Evolutionary conservation across 2,329 filamentous ascomycete genomes (phyloP), one percentile per base, ranked within the genome.

Genomic region (Hawksworthiomyces lignivorus): DNA sequence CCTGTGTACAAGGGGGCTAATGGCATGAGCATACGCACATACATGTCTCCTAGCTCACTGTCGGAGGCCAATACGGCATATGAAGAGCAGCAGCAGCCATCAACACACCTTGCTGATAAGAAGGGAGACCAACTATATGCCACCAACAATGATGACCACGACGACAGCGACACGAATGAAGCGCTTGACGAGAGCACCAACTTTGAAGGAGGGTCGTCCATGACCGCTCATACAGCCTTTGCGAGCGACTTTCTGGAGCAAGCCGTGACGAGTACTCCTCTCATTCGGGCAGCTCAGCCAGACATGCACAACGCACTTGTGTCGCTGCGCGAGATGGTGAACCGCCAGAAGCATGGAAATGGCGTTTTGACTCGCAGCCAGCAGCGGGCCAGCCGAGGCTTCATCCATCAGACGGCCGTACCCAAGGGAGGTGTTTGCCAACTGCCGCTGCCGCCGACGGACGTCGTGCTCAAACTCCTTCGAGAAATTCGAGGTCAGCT

Each of bases 191-290:
- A 32, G n/a, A 17, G 10, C 4, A 32, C n/a, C 30, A 32, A 11
- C 30, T 65, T 69, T 51, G 62, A 70, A 45, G 70, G 68, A n/a
- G 65, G 69, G 50, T 65, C 68, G 2, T 69, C 67, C 17, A 60
- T 74, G 33, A 59, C 68, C 4, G 67, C 67, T 5, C 70, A 74
- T 43, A 69, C 73, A 4, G 64, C 63, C n/a, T 74, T 75, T 50
- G 73, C 70, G 18, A 70, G 63, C 52, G 68, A 73, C 49, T 72
- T 76, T 30, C 64, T 75, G 18, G 71, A 77, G 50, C 62, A 68
- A 44, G 68, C 69, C n/a, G 71, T 73, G 20, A 62, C 26, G 60
- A 67, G 9, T 56, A 65, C 21, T 65, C 66, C 45, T 17, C n/a
- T 37, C n/a, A 17, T 15, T 15, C 14, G 12, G 14, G 6, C 6